phyloP scores from a whole-genome alignment of 1,284 basidiomycete genomes.

The Phlebopus sp. region DNA sequence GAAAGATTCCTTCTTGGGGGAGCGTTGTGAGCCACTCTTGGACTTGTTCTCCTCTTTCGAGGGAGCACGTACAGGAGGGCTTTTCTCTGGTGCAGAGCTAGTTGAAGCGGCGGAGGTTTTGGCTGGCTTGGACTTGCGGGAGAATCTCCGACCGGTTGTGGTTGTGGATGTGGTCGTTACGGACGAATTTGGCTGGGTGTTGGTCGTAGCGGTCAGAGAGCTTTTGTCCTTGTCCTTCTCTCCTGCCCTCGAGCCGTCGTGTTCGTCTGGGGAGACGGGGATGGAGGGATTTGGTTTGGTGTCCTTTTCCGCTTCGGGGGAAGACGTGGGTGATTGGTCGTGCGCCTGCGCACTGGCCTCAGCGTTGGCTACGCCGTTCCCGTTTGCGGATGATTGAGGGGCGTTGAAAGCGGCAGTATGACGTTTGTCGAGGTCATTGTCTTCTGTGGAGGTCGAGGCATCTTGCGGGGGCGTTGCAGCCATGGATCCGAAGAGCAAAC shows the following conservation, averaged over 20 bases:
- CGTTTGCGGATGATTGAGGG: constrained; percentile 26
- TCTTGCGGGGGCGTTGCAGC: constrained; percentile 18
- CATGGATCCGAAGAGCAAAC: constrained; percentile 14
- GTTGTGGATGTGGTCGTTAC: constrained; percentile 21
- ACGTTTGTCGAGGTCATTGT: constrained; percentile 22
- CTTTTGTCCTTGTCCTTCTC: constrained; percentile 44
- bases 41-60: constrained; percentile 35
- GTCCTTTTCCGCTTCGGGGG: constrained; percentile 35
- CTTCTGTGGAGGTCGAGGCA: constrained; percentile 17
- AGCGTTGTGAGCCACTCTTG: constrained; percentile 35
- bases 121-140: constrained; percentile 22
- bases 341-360: constrained; percentile 32
- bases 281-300: constrained; percentile 30
- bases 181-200: constrained; percentile 30
- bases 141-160: constrained; percentile 28
- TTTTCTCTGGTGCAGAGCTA: constrained; percentile 23
- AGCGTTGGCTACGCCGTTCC: constrained; percentile 20
- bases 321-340: constrained; percentile 33
- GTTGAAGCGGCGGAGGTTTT: constrained; percentile 18
- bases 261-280: constrained; percentile 32
- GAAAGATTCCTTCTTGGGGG: constrained; percentile 40
- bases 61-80: constrained; percentile 34
- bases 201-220: constrained; percentile 41
- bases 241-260: constrained; percentile 31
- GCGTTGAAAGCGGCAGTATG: constrained; percentile 13